Base-by-base conservation (phyloP, 768 basidiomycete species). In the Hypsizygus marmoreus region DNA sequence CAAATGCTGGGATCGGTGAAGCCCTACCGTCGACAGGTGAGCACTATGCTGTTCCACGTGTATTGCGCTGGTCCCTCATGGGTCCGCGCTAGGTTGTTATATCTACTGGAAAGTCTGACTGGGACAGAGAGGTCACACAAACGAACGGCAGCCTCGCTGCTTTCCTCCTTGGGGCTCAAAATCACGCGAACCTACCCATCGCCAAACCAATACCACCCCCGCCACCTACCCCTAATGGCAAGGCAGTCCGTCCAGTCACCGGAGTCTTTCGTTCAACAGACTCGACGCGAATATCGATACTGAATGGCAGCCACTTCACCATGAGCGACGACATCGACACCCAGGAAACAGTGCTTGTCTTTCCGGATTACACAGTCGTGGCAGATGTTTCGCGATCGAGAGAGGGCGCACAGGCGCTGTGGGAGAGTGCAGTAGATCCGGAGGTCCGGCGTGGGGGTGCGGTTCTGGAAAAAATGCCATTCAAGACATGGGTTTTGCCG, bases 341-440 rank as follows among this genome's bases (percentile, higher is more conserved):
- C 38, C 70, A 74, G 40, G 86, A 95, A 54, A 88, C 88, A 0
- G 88, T 95, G 13, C 74, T 99, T 32, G 79, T 97, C 2, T 82
- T 99, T 56, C 95, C 95, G 5, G 95, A 99, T 66, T 98, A 85
- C 72, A 92, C 84, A 54, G 75, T 93, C 35, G 77, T 95, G 22
- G 76, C 81, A 2, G 84, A 86, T 40, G 82, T 97, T 11, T 78
- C 79, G 17, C 73, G 81, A 25, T 77, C 84, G 0, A 45, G 62
- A 11, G 71, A 76, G 2, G 89, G 88, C 19, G 94, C 93, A 5
- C 71, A 81, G 46, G 74, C 75, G 23, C 68, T 97, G 16, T 92
- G 84, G 80, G 67, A 76, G 24, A 67, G 71, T 20, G 76, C 81
- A 2, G 72, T 94, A 7, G 77, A 82, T 54, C 85, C 88, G 1